Percentiles rank a stretch among this genome's conserved stretches.
phyloP scores from a whole-genome alignment of 2,329 filamentous ascomycete species.

The Elsinoe perseae region DNA sequence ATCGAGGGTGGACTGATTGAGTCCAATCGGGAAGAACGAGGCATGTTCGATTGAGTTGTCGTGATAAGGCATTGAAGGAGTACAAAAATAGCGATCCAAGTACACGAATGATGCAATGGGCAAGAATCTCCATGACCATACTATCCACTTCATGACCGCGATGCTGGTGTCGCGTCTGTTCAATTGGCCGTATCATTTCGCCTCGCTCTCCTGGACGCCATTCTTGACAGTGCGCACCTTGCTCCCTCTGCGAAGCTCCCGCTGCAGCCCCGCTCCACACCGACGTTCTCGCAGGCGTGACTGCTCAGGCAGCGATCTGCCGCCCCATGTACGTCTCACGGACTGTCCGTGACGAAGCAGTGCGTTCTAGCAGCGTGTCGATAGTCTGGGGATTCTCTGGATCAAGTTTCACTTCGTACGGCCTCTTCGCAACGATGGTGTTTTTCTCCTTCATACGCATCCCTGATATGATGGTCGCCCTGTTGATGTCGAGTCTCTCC shows the following conservation, averaged over 20 bases:
- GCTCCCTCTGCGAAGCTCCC: neutral
- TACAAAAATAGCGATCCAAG: no score
- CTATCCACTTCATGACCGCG: no score
- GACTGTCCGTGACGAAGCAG: neutral
- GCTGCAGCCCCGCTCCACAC: neutral
- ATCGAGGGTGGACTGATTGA: slow-evolving; percentile 34
- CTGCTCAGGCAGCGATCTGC: neutral
- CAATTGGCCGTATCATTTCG: no score
- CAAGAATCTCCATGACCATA: no score
- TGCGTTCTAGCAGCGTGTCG: neutral
- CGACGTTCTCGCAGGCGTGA: no score
- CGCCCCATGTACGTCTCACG: neutral
- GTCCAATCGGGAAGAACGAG: neutral
- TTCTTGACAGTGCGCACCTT: no score
- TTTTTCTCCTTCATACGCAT: neutral
- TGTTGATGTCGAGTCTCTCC: neutral
- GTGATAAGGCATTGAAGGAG: neutral
- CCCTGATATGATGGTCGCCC: neutral
- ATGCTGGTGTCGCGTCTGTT: no score
- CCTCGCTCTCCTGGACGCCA: no score
- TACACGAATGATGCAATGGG: no score
- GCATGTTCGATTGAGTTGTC: no score
- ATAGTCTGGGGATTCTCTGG: neutral
- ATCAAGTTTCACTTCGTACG: neutral
- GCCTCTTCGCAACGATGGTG: neutral